Conservation (phyloP, 805 yeast genomes). For the Wickerhamiella musiphila region DNA sequence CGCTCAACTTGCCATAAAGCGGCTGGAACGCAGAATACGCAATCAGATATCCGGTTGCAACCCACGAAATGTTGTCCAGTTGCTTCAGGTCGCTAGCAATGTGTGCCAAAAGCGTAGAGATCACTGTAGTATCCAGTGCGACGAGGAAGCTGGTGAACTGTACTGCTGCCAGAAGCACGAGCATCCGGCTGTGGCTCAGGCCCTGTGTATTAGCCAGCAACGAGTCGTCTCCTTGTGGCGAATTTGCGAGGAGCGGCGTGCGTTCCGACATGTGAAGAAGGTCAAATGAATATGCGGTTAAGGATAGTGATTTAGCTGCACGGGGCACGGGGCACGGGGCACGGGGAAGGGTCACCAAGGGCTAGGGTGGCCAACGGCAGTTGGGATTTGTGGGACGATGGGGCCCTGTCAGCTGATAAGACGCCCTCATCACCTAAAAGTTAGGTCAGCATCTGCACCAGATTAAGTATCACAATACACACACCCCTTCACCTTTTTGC, state of each 20-base stretch:
- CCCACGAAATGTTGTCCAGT: conserved; percentile 41
- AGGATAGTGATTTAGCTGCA: background rate
- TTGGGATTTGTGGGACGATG: no score
- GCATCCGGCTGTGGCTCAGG: conserved; percentile 3
- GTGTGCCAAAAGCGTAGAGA: conserved; percentile 38
- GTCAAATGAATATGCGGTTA: no score
- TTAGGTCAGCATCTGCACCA: no score
- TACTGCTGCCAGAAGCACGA: conserved; percentile 14
- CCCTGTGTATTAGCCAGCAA: conserved; percentile 1
- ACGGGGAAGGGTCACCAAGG: no score
- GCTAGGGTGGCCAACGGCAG: no score
- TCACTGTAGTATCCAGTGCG: conserved; percentile 43
- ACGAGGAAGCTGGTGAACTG: conserved; percentile 28
- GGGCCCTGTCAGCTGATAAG: no score
- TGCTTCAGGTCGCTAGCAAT: conserved; percentile 44
- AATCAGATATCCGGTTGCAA: conserved; percentile 51
- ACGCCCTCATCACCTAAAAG: no score
- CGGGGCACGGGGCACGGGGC: background rate
- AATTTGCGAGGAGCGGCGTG: background rate
- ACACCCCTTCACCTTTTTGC: background rate
- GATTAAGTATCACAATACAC: background rate
- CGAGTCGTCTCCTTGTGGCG: background rate
- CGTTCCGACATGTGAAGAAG: background rate
- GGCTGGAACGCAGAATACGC: conserved; percentile 65
- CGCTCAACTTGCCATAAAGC: conserved; percentile 51